Evolutionary conservation across 176 grass and related monocot species (phyloP), one percentile per base, ranked within the genome.

Genomic region (Juncus effusus): DNA sequence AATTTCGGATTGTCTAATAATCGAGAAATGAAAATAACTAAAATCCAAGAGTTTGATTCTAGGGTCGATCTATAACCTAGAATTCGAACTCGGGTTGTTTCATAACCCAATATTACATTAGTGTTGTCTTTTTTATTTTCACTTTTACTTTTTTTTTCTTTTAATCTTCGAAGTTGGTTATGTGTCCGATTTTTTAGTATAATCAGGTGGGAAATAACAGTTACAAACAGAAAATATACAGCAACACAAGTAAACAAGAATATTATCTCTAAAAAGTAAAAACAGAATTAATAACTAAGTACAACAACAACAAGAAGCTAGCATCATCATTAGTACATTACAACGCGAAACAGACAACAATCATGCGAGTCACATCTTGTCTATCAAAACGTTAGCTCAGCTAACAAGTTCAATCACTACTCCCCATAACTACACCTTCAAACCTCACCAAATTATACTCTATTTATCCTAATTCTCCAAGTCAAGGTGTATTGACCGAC

Each of bases 401-500:
- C 12, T 54, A 54, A 56, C 66, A 69, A 14, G 51, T 54, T 36
- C 53, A 56, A 56, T 42, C 53, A 14, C 10, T 16, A 41, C 19
- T 41, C 14, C 66, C 54, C 57, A 56, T 38, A 3, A 70, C 11
- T 39, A 54, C 7, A 13, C 14, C 59, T 9, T 60, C 56, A 6
- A 8, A 72, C 60, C 55, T 13, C 61, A 55, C 54, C 60, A 42
- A 77, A 28, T 28, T 57, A 13, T 41, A 70, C 19, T 28, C 4
- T 28, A 28, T 38, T 59, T 13, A 16, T 14, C 28, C 68, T 72
- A 45, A 53, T 16, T 56, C 54, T 42, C n/a, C 14, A 38, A 10
- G 2, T 72, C 68, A 72, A 16, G 54, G 73, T 64, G 78, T 61
- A 74, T 69, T 77, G 66, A 76, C 78, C 40, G 81, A 77, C 51